Evolutionary conservation across 768 basidiomycete genomes (phyloP).

Genomic region (Pisolithus microcarpus): DNA sequence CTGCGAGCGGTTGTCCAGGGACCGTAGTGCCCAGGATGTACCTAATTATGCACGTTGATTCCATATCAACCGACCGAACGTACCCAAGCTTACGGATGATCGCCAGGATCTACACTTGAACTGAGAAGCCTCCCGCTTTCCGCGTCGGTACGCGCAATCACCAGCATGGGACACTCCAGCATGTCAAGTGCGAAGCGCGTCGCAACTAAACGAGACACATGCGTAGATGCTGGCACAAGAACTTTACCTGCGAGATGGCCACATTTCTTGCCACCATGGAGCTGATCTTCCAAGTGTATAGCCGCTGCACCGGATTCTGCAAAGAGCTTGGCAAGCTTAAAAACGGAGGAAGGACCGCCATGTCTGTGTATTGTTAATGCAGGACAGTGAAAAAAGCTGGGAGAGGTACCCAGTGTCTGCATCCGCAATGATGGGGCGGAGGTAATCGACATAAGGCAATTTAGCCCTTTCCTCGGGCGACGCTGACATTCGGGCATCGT

Average conservation of each 20-base stretch:
- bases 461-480: conserved; percentile 57
- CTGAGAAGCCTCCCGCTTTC: conserved; percentile 82
- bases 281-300: conserved; percentile 90
- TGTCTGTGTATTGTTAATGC: conserved; percentile 45
- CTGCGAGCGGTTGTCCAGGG: conserved; percentile 48
- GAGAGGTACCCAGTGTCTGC: conserved; percentile 79
- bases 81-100: conserved; percentile 45
- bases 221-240: conserved; percentile 83
- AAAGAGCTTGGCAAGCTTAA: conserved; percentile 91
- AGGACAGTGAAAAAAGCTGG: not conserved
- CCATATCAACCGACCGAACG: conserved; percentile 2
- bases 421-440: conserved; percentile 90
- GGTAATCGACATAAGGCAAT: conserved; percentile 78
- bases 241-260: conserved; percentile 91
- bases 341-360: conserved; percentile 86
- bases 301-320: conserved; percentile 91
- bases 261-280: conserved; percentile 94
- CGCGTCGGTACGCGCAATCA: conserved; percentile 90
- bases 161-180: conserved; percentile 77
- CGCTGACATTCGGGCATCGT: conserved; percentile 72
- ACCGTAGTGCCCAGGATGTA: conserved; percentile 60
- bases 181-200: conserved; percentile 89
- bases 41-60: conserved; percentile 25
- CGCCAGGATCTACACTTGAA: conserved; percentile 72
- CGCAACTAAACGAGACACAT: conserved; percentile 76